Conservation (phyloP, 202 grass and related monocot genomes). For the Panicum virgatum region DNA sequence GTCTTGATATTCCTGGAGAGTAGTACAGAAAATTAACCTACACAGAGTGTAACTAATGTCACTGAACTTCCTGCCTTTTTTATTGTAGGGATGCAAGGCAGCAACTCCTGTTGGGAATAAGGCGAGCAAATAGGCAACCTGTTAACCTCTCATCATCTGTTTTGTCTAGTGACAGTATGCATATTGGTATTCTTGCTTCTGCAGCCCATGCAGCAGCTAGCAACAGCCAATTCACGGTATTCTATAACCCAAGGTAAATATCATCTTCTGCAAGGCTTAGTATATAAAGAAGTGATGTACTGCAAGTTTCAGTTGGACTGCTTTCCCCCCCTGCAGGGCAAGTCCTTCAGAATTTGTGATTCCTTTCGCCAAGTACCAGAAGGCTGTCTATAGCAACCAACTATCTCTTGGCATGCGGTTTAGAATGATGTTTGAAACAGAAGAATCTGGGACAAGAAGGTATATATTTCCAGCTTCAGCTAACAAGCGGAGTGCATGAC, state of each 20-base stretch:
- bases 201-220: slow-evolving; percentile 82
- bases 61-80: slow-evolving; percentile 16
- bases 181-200: slow-evolving; percentile 91
- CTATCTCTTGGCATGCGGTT: slow-evolving; percentile 88
- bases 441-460: slow-evolving; percentile 90
- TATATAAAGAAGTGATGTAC: slow-evolving; percentile 22
- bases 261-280: slow-evolving; percentile 27
- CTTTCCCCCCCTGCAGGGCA: slow-evolving; percentile 42
- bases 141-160: slow-evolving; percentile 86
- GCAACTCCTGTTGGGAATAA: slow-evolving; percentile 75
- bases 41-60: slow-evolving; percentile 20
- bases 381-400: slow-evolving; percentile 66
- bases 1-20: slow-evolving; percentile 13
- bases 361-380: slow-evolving; percentile 89
- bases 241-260: slow-evolving; percentile 80
- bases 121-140: slow-evolving; percentile 80
- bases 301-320: slow-evolving; percentile 10
- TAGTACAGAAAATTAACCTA: slow-evolving; percentile 21
- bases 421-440: slow-evolving; percentile 95
- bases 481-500: slow-evolving; percentile 24
- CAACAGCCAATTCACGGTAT: slow-evolving; percentile 79
- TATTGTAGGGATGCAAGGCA: slow-evolving; percentile 69
- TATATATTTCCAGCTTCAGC: slow-evolving; percentile 38
- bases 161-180: slow-evolving; percentile 91
- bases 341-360: slow-evolving; percentile 95